A percentile compares a stretch with the other conserved stretches of the same genome.
phyloP scores from a whole-genome alignment of 352 stramenopile genomes.

The Pythium myriotylum region DNA sequence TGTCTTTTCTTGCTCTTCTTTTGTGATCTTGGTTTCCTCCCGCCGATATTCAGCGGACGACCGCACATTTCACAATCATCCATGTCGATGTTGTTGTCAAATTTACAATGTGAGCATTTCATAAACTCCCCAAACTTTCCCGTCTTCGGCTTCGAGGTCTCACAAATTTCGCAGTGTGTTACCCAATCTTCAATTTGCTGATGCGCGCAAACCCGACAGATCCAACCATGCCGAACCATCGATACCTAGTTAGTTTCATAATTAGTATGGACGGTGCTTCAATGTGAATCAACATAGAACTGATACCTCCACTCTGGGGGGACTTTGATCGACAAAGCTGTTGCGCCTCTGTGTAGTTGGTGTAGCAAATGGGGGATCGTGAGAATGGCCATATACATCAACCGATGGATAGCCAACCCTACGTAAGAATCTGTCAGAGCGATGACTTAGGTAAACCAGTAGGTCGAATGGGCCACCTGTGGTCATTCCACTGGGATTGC shows the following conservation, averaged over 20 bases:
- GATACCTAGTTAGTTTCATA: conserved; percentile 10
- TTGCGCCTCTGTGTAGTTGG: conserved; percentile 29
- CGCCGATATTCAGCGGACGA: conserved; percentile 34
- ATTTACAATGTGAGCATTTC: conserved; percentile 67
- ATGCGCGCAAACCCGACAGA: conserved; percentile 69
- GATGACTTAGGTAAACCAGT: not conserved
- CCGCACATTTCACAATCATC: conserved; percentile 73
- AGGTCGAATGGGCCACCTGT: not conserved
- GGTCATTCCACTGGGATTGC: conserved; percentile 5
- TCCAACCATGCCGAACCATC: conserved; percentile 50
- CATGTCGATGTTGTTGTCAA: conserved; percentile 78
- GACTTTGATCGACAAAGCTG: conserved; percentile 39
- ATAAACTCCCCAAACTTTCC: conserved; percentile 53
- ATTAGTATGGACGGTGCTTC: not conserved
- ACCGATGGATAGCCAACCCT: conserved; percentile 15
- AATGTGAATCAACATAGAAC: too few relatives aligned
- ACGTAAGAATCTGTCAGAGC: not conserved
- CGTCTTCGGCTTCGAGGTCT: conserved; percentile 60
- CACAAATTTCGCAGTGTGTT: conserved; percentile 71
- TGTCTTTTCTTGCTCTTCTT: conserved; percentile 43
- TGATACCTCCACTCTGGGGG: conserved; percentile 35
- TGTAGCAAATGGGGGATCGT: conserved; percentile 39
- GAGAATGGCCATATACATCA: conserved; percentile 24
- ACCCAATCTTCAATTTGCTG: conserved; percentile 73
- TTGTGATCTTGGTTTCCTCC: conserved; percentile 35